phyloP scores from a whole-genome alignment of 306 rosid species.

The Datisca glomerata region DNA sequence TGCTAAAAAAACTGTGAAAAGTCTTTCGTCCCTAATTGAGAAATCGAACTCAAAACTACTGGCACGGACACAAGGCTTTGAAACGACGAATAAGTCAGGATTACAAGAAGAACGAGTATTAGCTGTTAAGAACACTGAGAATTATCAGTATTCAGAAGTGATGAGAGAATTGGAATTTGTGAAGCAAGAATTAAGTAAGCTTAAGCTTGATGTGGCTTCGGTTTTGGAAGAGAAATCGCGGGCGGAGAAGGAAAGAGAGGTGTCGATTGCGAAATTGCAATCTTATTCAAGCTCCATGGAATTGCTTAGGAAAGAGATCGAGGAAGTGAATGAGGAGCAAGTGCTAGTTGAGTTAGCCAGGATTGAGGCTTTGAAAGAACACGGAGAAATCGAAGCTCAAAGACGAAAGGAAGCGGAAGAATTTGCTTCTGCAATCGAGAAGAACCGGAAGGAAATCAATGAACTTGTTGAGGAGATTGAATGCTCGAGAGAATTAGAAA shows the following conservation, averaged over 20 bases:
- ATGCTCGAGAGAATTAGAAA: conserved; percentile 46
- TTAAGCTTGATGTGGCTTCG: conserved; percentile 64
- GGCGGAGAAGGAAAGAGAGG: conserved; percentile 41
- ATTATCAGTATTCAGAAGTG: conserved; percentile 30
- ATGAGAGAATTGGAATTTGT: conserved; percentile 55
- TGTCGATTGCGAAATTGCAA: conserved; percentile 24
- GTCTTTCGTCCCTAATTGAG: conserved; percentile 32
- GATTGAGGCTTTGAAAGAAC: conserved; percentile 80
- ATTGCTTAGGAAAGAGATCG: conserved; percentile 48
- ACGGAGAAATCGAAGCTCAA: conserved; percentile 34
- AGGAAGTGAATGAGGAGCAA: conserved; percentile 64
- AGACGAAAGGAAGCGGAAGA: conserved; percentile 41
- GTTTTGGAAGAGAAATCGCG: conserved; percentile 39
- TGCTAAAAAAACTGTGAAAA: conserved; percentile 31
- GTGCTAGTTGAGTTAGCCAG: conserved; percentile 69
- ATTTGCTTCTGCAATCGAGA: conserved; percentile 30
- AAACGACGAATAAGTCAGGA: conserved; percentile 25
- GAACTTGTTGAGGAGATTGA: conserved; percentile 37
- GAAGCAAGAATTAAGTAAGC: conserved; percentile 53
- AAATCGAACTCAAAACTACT: conserved; percentile 28
- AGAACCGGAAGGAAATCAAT: conserved; percentile 25
- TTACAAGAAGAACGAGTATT: conserved; percentile 8
- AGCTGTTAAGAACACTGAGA: conserved; percentile 17
- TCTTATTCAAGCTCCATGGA: conserved; percentile 27
- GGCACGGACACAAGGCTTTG: conserved; percentile 24